A percentile compares a stretch with the other conserved stretches of the same genome.
Conservation (phyloP, 768 basidiomycete species). For the Tulasnella sp. region DNA sequence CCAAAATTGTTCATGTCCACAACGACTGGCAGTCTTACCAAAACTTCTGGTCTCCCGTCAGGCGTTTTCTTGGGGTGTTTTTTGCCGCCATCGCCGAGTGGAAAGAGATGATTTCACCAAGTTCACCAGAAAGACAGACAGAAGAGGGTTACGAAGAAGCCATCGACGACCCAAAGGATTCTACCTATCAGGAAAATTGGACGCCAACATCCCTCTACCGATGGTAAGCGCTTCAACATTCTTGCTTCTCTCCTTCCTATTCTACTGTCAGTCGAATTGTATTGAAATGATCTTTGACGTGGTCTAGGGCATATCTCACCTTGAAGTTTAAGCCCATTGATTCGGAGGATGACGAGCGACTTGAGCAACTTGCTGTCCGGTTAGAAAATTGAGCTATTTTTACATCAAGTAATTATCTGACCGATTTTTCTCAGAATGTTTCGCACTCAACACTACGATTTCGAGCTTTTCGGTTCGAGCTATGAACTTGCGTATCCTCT, state of each 20-base stretch:
- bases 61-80: background rate
- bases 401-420: background rate
- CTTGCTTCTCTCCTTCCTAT: background rate
- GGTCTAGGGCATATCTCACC: background rate
- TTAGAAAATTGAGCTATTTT: background rate
- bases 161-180: background rate
- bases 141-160: background rate
- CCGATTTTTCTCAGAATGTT: background rate
- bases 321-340: background rate
- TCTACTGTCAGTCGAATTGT: background rate
- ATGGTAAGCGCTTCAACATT: background rate
- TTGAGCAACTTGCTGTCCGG: background rate
- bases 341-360: background rate
- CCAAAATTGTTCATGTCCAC: background rate
- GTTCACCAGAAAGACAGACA: background rate
- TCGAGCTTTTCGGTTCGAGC: background rate
- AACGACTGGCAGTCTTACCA: background rate
- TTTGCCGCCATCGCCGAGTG: background rate
- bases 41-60: background rate
- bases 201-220: background rate
- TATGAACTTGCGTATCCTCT: background rate
- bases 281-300: background rate
- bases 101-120: background rate
- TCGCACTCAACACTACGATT: background rate
- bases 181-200: background rate